These are phyloP conservation scores for Marsdenia floribunda DNA, from an alignment of 257 asterid genomes.

Conservation along the genomic window DNA sequence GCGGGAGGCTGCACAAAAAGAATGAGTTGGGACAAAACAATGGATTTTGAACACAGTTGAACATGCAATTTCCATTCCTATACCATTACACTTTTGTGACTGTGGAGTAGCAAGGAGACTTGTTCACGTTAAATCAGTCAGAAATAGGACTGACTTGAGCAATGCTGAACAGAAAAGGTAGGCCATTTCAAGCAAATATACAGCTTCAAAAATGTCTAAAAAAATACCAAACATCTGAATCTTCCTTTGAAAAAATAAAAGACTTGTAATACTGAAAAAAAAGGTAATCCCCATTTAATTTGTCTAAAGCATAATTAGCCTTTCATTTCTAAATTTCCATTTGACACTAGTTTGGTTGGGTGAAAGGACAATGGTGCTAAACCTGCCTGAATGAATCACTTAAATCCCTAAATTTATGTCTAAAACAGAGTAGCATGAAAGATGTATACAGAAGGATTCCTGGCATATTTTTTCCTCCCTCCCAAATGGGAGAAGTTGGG, in stretches of 20 bases:
- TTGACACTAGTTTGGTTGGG: not conserved
- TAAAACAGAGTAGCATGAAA: not conserved
- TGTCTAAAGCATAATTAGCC: not conserved
- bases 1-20: not conserved
- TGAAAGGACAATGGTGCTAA: not conserved
- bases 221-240: not conserved
- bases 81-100: too few relatives aligned
- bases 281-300: not conserved
- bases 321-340: not conserved
- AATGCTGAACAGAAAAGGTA: not conserved
- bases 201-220: not conserved
- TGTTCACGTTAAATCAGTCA: too few relatives aligned
- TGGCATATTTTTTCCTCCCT: not conserved
- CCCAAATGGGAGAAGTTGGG: not conserved
- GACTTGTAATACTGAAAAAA: not conserved
- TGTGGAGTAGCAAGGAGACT: too few relatives aligned
- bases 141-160: not conserved
- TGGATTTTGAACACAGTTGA: too few relatives aligned
- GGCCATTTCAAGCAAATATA: not conserved
- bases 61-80: too few relatives aligned
- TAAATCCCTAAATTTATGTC: not conserved
- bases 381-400: not conserved
- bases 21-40: not conserved
- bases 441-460: not conserved
- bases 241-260: not conserved